Conservation (phyloP, 2,329 filamentous ascomycete genomes). For the Aureobasidium sp. region DNA sequence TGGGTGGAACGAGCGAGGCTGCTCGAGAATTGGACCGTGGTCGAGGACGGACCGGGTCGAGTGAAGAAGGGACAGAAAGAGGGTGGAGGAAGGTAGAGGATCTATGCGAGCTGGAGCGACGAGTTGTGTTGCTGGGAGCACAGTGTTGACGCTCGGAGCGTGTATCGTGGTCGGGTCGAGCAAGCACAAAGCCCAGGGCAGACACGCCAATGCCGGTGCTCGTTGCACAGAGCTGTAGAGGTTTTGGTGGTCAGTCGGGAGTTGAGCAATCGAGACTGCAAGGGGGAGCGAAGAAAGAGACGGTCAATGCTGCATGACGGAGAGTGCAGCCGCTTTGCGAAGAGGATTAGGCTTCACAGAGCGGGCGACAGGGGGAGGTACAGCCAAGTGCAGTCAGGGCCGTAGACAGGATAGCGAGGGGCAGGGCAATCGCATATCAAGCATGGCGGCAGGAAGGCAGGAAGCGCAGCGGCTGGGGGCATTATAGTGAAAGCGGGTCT, state of each 20-base stretch:
- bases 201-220: constrained; percentile 53
- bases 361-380: background rate
- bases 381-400: background rate
- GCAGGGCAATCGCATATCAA: background rate
- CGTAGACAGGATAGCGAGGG: background rate
- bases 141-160: background rate
- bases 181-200: constrained; percentile 49
- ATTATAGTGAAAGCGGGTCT: constrained; percentile 6
- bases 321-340: constrained; percentile 4
- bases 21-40: constrained; percentile 1
- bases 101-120: constrained; percentile 1
- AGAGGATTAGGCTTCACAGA: constrained; percentile 1
- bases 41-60: background rate
- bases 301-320: constrained; percentile 9
- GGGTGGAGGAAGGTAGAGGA: background rate
- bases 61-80: background rate
- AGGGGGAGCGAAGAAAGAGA: background rate
- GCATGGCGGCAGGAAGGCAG: background rate
- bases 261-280: background rate
- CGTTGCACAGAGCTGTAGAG: constrained; percentile 51
- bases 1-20: background rate
- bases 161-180: constrained; percentile 35
- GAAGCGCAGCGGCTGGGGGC: background rate
- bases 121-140: background rate
- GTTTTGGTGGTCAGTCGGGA: constrained; percentile 9